These are phyloP conservation scores for Penicillium angulare DNA, from an alignment of 495 filamentous ascomycete species.

Conservation along the genomic window DNA sequence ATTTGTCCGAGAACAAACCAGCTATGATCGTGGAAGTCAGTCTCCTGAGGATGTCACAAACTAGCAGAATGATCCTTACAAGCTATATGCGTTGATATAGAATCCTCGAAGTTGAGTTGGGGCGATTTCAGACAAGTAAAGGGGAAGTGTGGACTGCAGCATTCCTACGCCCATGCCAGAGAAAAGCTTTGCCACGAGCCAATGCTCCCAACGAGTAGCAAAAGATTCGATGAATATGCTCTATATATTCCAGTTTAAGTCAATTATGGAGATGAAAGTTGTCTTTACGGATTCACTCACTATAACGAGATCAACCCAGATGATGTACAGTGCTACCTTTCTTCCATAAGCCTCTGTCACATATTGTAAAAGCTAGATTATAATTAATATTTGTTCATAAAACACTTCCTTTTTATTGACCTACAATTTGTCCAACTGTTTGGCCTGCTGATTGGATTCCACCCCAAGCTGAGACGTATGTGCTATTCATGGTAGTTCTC, in stretches of 20 bases:
- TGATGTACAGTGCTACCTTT: slow-evolving; percentile 30
- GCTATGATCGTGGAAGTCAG: slow-evolving; percentile 2
- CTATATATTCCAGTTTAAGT: slow-evolving; percentile 5
- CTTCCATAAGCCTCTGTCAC: slow-evolving; percentile 30
- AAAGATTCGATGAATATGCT: slow-evolving; percentile 40
- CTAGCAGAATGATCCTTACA: slow-evolving; percentile 16
- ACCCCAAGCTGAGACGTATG: slow-evolving; percentile 41
- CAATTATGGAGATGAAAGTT: background rate
- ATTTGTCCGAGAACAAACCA: slow-evolving; percentile 44
- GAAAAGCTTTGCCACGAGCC: slow-evolving; percentile 42
- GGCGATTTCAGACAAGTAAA: slow-evolving; percentile 40
- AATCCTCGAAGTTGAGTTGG: slow-evolving; percentile 39
- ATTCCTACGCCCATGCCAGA: slow-evolving; percentile 42
- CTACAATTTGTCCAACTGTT: slow-evolving; percentile 31
- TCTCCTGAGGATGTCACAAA: background rate
- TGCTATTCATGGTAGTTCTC: slow-evolving; percentile 29
- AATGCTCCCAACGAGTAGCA: slow-evolving; percentile 35
- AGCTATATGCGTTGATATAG: slow-evolving; percentile 40
- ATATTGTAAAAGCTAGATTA: slow-evolving; percentile 29
- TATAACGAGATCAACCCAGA: slow-evolving; percentile 29
- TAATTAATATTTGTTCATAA: background rate
- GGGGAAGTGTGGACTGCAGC: slow-evolving; percentile 41
- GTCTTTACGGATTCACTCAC: background rate
- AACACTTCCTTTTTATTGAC: background rate
- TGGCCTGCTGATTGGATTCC: slow-evolving; percentile 42